Base-by-base conservation (phyloP, 306 rosid genomes). In the Carpinus viminea region DNA sequence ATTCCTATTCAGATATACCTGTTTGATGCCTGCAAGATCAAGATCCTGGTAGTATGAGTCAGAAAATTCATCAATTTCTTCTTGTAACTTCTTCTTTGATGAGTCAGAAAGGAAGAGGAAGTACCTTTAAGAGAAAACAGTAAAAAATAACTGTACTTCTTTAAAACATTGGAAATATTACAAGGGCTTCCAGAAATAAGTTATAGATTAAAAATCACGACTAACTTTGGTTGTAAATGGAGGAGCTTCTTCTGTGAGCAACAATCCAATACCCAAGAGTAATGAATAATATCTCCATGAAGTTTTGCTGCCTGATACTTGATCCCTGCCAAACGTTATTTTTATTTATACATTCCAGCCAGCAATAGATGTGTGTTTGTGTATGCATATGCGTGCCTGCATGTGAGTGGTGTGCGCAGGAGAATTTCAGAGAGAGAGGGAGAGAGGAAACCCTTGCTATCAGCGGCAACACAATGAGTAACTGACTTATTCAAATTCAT, bases 401-500 rank as follows among this genome's bases (percentile, higher is more conserved):
- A 71, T 13, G 31, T 17, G 68, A 7, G 36, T 47, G 68, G 26
- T 9, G 31, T 53, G 75, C 7, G 41, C 48, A 16, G 10, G 59
- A 12, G 86, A 28, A 28, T 18, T 70, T 45, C 16, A n/a, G 78
- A 69, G 81, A 75, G 87, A 83, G 86, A 80, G 84, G 77, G 82
- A 86, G 77, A 76, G 84, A 86, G 76, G 80, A 72, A 70, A 94
- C 98, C 98, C 52, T 88, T 94, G 97, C 85, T 87, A 81, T 91
- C 93, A 72, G 96, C 95, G 57, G 97, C 97, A 86, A 92, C 82
- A 81, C 93, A 83, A 84, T 94, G 97, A 21, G 95, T 92, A 78
- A 94, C 98, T 24, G 95, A 88, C 50, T 84, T 90, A 79, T 91
- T 94, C 82, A 92, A 78, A 80, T 94, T 94, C 98, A 94, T 94